phyloP scores from a whole-genome alignment of 768 basidiomycete genomes.

The Suillus fuscotomentosus region DNA sequence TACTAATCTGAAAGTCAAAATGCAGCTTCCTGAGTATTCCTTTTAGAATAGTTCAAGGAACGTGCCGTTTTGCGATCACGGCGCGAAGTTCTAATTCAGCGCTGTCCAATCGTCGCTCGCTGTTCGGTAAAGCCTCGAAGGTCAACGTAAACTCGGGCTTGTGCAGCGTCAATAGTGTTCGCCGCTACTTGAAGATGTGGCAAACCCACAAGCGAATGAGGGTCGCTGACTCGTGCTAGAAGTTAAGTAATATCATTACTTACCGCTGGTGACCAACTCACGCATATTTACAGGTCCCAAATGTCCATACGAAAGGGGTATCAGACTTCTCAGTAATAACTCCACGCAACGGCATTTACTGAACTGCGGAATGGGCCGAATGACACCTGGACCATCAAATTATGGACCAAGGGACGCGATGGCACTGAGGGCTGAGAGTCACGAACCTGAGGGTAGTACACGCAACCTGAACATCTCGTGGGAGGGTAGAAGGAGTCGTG shows the following conservation, averaged over 20 bases:
- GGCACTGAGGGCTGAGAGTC: background rate
- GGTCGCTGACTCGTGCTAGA: background rate
- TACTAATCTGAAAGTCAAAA: background rate
- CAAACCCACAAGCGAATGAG: background rate
- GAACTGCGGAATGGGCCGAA: background rate
- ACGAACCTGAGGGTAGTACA: background rate
- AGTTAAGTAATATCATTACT: background rate
- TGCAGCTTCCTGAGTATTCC: background rate
- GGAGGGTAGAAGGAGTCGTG: background rate
- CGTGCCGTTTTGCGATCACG: background rate
- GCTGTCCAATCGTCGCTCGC: background rate
- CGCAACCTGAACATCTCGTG: background rate
- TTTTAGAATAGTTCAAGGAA: conserved; percentile 1
- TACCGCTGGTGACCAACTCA: background rate
- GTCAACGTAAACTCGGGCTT: background rate
- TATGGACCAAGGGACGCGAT: background rate
- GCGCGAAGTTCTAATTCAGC: background rate
- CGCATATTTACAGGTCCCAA: background rate
- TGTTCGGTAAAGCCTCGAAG: background rate
- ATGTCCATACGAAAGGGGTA: background rate
- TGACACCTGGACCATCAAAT: background rate
- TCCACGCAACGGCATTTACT: conserved; percentile 1
- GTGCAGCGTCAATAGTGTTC: background rate
- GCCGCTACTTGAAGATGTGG: background rate
- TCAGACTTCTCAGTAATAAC: background rate